Evolutionary conservation across 2,329 filamentous ascomycete species (phyloP).

Genomic region (Cladosporium sp.): DNA sequence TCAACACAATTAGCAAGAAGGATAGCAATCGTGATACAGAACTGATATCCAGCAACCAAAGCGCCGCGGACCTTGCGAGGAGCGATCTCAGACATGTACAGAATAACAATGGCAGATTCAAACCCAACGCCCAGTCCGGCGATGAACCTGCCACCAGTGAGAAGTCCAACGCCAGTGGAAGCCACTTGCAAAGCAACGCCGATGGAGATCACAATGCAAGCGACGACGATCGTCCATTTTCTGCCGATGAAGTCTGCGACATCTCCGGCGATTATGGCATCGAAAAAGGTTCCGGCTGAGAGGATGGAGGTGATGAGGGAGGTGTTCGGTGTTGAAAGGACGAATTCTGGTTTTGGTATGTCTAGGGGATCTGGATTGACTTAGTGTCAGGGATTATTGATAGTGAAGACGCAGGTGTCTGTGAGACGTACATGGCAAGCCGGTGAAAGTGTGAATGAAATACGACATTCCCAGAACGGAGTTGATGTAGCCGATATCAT

Average conservation of each 20-base stretch:
- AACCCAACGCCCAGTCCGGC: constrained; percentile 42
- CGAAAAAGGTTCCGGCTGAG: constrained; percentile 63
- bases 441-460: constrained; percentile 23
- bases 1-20: constrained; percentile 45
- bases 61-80: constrained; percentile 43
- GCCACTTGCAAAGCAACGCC: constrained; percentile 37
- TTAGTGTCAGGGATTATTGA: constrained; percentile 28
- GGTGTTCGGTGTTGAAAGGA: not conserved
- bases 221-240: constrained; percentile 50
- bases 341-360: not conserved
- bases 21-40: constrained; percentile 45
- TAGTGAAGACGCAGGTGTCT: constrained; percentile 31
- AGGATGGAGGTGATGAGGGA: constrained; percentile 69
- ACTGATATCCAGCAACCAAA: constrained; percentile 42
- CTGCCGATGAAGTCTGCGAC: constrained; percentile 67
- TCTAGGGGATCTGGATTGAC: constrained; percentile 21
- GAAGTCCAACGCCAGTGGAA: not conserved
- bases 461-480: constrained; percentile 26
- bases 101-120: constrained; percentile 37
- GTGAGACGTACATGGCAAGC: constrained; percentile 53
- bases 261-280: constrained; percentile 68
- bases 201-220: constrained; percentile 65
- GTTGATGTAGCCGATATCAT: constrained; percentile 72
- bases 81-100: constrained; percentile 41
- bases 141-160: constrained; percentile 33